A percentile compares a stretch with the other conserved stretches of the same genome.
Evolutionary conservation across 164 flowering plant genomes (phyloP).

Genomic region (Kalanchoe fedtschenkoi): DNA sequence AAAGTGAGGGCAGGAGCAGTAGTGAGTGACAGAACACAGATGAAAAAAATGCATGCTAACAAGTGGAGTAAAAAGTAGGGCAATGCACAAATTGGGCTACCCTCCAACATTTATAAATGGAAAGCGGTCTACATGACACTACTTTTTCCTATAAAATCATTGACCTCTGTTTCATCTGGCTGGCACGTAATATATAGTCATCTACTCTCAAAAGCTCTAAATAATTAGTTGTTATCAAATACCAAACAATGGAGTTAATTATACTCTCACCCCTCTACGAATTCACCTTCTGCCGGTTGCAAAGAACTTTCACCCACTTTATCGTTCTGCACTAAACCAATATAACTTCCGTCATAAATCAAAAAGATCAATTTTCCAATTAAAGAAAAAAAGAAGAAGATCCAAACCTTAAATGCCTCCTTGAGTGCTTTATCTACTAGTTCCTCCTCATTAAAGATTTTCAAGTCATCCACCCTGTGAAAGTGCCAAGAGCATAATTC

Average conservation of each 20-base stretch:
- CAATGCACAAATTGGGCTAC: background rate
- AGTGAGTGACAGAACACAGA: background rate
- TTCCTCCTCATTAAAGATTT: slow-evolving; percentile 51
- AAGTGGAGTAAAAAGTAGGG: background rate
- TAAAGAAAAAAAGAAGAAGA: background rate
- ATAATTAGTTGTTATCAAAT: background rate
- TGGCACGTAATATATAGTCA: background rate
- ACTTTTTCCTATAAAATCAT: background rate
- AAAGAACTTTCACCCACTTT: slow-evolving; percentile 11
- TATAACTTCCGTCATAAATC: background rate
- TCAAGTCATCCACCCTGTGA: slow-evolving; percentile 62
- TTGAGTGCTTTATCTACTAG: slow-evolving; percentile 50
- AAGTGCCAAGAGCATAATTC: background rate
- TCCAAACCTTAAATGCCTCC: slow-evolving; percentile 51
- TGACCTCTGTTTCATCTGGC: background rate
- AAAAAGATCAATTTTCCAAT: background rate
- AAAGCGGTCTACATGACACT: background rate
- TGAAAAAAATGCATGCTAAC: background rate
- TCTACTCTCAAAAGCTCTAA: background rate
- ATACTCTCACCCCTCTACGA: slow-evolving; percentile 2
- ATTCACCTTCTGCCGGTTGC: slow-evolving; percentile 14
- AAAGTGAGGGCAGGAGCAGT: background rate
- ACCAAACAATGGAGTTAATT: background rate
- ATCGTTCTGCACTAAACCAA: slow-evolving; percentile 18
- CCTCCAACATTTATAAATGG: background rate